phyloP scores from a whole-genome alignment of 108 stramenopile genomes.

The Skeletonema grethae region DNA sequence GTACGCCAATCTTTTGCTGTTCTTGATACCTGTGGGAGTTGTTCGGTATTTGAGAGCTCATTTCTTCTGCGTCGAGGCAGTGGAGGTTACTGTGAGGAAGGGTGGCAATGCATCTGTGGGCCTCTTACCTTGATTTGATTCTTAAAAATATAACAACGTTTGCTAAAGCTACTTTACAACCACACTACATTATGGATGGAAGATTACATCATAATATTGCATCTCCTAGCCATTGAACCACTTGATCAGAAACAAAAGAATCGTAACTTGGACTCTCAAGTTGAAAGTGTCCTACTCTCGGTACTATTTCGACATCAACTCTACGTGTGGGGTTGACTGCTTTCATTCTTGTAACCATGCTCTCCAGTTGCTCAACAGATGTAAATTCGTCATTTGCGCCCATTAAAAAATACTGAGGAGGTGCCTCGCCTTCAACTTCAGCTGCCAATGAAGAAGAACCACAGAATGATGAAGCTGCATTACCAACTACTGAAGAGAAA shows the following conservation, averaged over 20 bases:
- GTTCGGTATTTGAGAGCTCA: conserved; percentile 72
- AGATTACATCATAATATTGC: background rate
- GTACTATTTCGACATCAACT: conserved; percentile 23
- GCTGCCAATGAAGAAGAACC: conserved; percentile 7
- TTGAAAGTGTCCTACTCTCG: conserved; percentile 38
- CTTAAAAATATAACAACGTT: background rate
- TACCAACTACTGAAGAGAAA: conserved; percentile 17
- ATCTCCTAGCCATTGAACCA: conserved; percentile 30
- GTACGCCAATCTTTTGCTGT: conserved; percentile 65
- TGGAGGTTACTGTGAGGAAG: conserved; percentile 61
- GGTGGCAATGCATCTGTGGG: conserved; percentile 72
- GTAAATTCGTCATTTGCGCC: conserved; percentile 30
- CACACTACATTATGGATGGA: background rate
- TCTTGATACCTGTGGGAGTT: conserved; percentile 74
- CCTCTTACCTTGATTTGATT: conserved; percentile 42
- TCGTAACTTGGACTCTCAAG: conserved; percentile 35
- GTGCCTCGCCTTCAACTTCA: background rate
- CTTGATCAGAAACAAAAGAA: conserved; percentile 18
- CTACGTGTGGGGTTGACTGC: background rate
- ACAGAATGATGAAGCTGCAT: conserved; percentile 1
- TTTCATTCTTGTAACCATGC: conserved; percentile 17
- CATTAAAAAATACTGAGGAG: conserved; percentile 36
- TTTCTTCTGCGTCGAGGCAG: conserved; percentile 78
- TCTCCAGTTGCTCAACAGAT: conserved; percentile 30
- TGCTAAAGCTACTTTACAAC: background rate